A percentile compares a stretch with the other conserved stretches of the same genome.
Evolutionary conservation across 2,329 filamentous ascomycete species (phyloP).

Genomic region (Hymenoscyphus scutula): DNA sequence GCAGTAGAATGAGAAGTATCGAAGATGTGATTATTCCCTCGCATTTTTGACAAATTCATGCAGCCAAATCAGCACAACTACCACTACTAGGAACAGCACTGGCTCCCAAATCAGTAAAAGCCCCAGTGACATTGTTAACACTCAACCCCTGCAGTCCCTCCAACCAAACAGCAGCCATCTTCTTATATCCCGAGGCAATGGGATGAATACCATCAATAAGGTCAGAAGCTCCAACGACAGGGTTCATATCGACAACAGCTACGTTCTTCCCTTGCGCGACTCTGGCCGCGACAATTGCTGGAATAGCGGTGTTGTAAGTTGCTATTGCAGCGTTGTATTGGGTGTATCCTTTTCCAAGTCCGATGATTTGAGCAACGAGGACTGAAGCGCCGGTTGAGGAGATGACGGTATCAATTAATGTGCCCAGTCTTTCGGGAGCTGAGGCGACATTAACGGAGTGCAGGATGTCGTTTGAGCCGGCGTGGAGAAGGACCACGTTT

Average conservation of each 20-base stretch:
- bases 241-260: background rate
- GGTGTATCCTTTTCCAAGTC: background rate
- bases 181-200: background rate
- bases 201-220: constrained; percentile 12
- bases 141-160: background rate
- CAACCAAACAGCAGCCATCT: constrained; percentile 5
- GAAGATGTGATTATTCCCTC: background rate
- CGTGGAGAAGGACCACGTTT: constrained; percentile 12
- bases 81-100: background rate
- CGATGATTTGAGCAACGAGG: constrained; percentile 8
- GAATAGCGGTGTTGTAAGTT: constrained; percentile 2
- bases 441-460: background rate
- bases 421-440: background rate
- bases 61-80: background rate
- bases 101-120: constrained; percentile 1
- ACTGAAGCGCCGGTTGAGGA: background rate
- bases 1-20: background rate
- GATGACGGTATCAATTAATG: constrained; percentile 1
- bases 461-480: constrained; percentile 7
- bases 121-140: background rate
- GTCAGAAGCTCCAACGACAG: background rate
- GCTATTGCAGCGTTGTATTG: background rate
- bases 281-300: background rate
- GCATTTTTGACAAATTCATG: background rate
- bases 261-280: background rate